Evolutionary conservation across 2,329 filamentous ascomycete species (phyloP).

Genomic region (Fusarium sp.): DNA sequence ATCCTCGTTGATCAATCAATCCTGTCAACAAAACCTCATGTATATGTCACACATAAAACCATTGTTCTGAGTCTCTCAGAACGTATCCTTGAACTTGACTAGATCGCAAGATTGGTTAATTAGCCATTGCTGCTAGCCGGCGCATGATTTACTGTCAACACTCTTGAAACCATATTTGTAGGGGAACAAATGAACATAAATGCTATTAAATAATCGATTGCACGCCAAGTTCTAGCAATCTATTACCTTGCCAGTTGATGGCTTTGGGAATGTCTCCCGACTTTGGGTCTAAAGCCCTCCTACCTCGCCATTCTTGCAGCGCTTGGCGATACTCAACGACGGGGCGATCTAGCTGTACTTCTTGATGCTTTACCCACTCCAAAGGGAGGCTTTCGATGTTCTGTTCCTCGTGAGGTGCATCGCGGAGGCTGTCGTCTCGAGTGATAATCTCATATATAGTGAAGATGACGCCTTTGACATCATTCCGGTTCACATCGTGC

Average conservation of each 20-base stretch:
- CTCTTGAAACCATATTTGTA: neutral
- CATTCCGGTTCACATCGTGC: conserved; percentile 41
- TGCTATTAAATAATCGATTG: fast-evolving
- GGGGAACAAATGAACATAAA: neutral
- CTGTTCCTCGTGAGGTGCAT: conserved; percentile 42
- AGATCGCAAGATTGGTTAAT: neutral
- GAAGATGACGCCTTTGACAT: conserved; percentile 51
- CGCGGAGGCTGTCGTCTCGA: conserved; percentile 39
- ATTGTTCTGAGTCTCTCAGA: neutral
- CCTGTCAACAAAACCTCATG: neutral
- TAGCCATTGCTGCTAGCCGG: too few species aligned
- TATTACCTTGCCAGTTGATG: conserved; percentile 27
- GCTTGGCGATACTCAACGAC: conserved; percentile 43
- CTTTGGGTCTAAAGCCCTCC: neutral
- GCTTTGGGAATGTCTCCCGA: neutral
- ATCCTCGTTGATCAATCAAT: neutral
- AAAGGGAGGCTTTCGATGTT: conserved; percentile 20
- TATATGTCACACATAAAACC: too few species aligned
- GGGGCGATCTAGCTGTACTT: conserved; percentile 47
- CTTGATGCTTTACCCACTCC: conserved; percentile 49
- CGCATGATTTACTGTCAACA: neutral
- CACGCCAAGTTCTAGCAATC: neutral
- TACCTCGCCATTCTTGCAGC: conserved; percentile 40
- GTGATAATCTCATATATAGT: conserved; percentile 55
- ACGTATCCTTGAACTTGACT: neutral